Evolutionary conservation across 768 basidiomycete genomes (phyloP), one percentile per base, ranked within the genome.

Genomic region (Plicaturopsis crispa): DNA sequence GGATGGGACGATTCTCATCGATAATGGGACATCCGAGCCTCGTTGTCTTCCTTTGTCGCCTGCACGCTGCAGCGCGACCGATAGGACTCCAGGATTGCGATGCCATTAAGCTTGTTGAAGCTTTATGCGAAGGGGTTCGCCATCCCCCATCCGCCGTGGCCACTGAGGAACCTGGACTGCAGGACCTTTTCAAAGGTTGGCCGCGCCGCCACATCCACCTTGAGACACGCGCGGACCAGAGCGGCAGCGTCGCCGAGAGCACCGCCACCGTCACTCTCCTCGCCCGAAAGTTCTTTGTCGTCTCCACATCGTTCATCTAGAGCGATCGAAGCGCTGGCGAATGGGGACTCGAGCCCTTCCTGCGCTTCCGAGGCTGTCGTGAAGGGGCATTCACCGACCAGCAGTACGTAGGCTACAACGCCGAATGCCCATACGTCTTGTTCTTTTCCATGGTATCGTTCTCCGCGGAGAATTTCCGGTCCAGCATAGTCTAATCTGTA

Each of bases 361-460:
- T 93, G 87, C 0, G 92, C 89, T 56, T 97, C 93, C 26, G 80
- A 84, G 1, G 92, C 83, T 13, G 85, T 89, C 63, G 81, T 78
- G 65, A 92, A 93, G 1, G 89, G 89, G 52, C 90, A 93, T 64
- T 94, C 90, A 5, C 90, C 89, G 16, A 84, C 75, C 13, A 98
- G 73, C 45, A 99, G 75, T 40, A 99, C 94, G 57, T 92, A 99
- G 10, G 83, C 91, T 16, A 99, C 90, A 17, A 98, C 92, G 11
- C 94, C 94, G 43, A 94, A 87, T 0, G 94, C 94, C 93, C 94
- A 99, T 3, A 97, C 86, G 49, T 99, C 94, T 60, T 97, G 93
- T 55, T 94, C 91, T 54, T 92, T 93, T 24, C 94, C 96, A 46
- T 85, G 74, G 57, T 99, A 99, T 35, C 87, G 76, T 55, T 96